These are phyloP conservation scores for Saccharomycopsis malanga DNA, from an alignment of 805 yeast species.

Conservation along the genomic window DNA sequence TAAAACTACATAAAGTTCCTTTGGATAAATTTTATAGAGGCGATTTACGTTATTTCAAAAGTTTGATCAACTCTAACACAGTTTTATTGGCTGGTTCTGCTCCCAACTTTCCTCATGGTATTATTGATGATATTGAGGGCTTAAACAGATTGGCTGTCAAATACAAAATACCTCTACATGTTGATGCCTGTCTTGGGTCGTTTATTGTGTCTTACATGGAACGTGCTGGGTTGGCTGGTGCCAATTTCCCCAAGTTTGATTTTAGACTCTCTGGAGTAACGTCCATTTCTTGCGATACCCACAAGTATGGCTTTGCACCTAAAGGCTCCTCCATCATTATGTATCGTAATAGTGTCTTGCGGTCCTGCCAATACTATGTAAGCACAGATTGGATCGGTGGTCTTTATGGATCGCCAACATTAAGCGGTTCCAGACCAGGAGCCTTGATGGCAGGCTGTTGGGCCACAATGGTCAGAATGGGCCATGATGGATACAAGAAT, in stretches of 20 bases:
- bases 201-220: conserved; percentile 78
- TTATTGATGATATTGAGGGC: conserved; percentile 78
- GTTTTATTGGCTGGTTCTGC: conserved; percentile 87
- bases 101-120: conserved; percentile 96
- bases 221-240: conserved; percentile 35
- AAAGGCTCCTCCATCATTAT: conserved; percentile 90
- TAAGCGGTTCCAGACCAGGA: conserved; percentile 97
- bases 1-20: conserved; percentile 75
- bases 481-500: conserved; percentile 72
- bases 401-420: conserved; percentile 89
- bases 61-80: conserved; percentile 70
- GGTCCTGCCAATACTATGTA: conserved; percentile 80
- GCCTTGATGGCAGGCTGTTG: conserved; percentile 97
- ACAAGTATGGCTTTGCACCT: conserved; percentile 97
- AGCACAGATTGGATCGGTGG: conserved; percentile 91
- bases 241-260: conserved; percentile 54
- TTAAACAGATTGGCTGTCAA: conserved; percentile 59
- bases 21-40: conserved; percentile 69
- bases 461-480: conserved; percentile 83
- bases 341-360: conserved; percentile 64
- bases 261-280: conserved; percentile 90
- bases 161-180: conserved; percentile 80
- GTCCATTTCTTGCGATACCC: conserved; percentile 98
- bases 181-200: conserved; percentile 94
- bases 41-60: conserved; percentile 51